Conservation (phyloP, 2,329 filamentous ascomycete species). For the Paracorniculantispora psalliotae region DNA sequence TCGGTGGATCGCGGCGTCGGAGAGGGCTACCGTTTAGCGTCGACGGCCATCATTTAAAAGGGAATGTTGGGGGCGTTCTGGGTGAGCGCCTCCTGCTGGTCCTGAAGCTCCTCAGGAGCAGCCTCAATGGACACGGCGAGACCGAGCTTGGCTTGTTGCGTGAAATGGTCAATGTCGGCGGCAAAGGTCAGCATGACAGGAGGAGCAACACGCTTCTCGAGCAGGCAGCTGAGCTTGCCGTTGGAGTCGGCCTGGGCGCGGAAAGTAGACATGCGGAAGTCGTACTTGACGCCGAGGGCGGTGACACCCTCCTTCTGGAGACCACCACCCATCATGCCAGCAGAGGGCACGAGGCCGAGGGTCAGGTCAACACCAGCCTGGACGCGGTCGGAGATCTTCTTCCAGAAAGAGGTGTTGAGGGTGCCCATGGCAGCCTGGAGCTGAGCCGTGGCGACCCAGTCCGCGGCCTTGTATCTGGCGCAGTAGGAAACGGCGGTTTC, state of each 20-base stretch:
- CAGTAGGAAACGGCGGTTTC: conserved; percentile 88
- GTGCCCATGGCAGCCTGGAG: conserved; percentile 77
- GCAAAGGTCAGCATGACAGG: conserved; percentile 92
- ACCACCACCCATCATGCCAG: conserved; percentile 67
- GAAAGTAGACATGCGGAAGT: conserved; percentile 94
- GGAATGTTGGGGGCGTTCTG: conserved; percentile 55
- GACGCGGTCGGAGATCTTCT: conserved; percentile 85
- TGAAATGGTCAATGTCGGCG: conserved; percentile 91
- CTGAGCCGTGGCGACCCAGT: conserved; percentile 92
- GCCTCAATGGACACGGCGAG: conserved; percentile 90
- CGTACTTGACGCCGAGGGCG: conserved; percentile 93
- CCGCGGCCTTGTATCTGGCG: conserved; percentile 81
- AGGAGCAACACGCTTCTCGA: conserved; percentile 94
- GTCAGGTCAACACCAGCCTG: conserved; percentile 95
- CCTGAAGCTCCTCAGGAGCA: conserved; percentile 77
- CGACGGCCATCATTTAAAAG: conserved; percentile 44
- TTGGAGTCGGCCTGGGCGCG: conserved; percentile 92
- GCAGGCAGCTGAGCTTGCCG: conserved; percentile 84
- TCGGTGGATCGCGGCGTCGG: conserved; percentile 1
- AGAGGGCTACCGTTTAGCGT: neutral
- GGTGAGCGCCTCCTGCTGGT: conserved; percentile 64
- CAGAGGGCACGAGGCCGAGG: conserved; percentile 67
- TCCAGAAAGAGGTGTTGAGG: conserved; percentile 91
- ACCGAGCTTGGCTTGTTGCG: conserved; percentile 94
- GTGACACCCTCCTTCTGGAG: conserved; percentile 82